Evolutionary conservation across 176 grass and related monocot genomes (phyloP).

Genomic region (Musa acuminata): DNA sequence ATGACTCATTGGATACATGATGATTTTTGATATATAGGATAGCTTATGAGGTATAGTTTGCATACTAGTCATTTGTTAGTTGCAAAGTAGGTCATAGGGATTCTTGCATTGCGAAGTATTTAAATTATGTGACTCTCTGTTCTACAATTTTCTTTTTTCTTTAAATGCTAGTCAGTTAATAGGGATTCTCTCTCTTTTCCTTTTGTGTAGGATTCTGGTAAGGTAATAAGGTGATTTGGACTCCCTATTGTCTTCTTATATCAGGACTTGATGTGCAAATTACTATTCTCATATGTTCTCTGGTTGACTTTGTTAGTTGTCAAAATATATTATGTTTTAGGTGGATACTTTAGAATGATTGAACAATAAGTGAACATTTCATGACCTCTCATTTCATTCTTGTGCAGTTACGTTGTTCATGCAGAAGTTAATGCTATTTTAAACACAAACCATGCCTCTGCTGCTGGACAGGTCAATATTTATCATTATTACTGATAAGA

Average conservation of each 20-base stretch:
- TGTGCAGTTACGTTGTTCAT: conserved; percentile 88
- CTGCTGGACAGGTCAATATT: conserved; percentile 71
- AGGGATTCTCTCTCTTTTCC: no score
- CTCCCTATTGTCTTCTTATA: no score
- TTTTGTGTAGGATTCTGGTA: no score
- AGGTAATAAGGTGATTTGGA: no score
- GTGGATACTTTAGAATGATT: background rate
- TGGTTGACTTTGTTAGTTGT: background rate
- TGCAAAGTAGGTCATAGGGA: background rate
- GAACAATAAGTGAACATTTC: background rate
- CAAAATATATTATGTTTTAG: background rate
- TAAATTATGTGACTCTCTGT: background rate
- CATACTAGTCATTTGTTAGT: background rate
- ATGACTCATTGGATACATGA: no score
- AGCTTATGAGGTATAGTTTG: background rate
- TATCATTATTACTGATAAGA: conserved; percentile 1
- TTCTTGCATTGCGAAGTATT: background rate
- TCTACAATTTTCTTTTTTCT: no score
- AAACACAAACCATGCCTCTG: conserved; percentile 97
- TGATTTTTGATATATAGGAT: no score
- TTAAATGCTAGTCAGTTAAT: no score
- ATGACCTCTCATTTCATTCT: conserved; percentile 20
- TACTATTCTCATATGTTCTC: background rate
- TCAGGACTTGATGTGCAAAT: no score
- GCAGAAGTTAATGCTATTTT: conserved; percentile 99